Base-by-base conservation (phyloP, 2,329 filamentous ascomycete genomes). In the Talaromyces sp. region DNA sequence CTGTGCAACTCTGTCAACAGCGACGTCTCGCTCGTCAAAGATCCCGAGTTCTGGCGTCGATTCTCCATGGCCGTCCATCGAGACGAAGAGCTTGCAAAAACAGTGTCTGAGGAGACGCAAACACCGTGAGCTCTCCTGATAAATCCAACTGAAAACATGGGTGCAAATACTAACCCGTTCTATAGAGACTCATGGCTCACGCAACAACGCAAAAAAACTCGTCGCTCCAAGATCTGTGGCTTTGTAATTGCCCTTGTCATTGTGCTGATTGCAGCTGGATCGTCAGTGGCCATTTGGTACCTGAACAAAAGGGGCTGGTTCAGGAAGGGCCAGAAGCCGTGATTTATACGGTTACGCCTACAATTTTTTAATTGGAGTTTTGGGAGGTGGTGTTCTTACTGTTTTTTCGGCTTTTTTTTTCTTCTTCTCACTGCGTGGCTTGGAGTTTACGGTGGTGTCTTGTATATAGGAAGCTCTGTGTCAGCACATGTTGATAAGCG, bases 11-110 rank as follows among this genome's bases (percentile, higher is more conserved):
- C 59, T 12, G 41, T 61, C 56, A 57, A 58, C n/a, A 61, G 59
- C 41, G 59, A 61, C 32, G 57, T 62, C 52, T 58, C 61, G n/a
- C 51, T 56, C 17, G 57, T 82, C 61, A 79, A 79, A 63, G 84
- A 86, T 67, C 83, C 83, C 26, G 77, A 76, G 54, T 86, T 86
- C 73, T 86, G 83, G 84, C 79, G 79, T 59, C 81, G 83, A 66
- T 86, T 86, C 75, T 83, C 81, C 61, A 71, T 77, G 56, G 84
- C 84, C 41, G 81, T 85, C 1, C 83, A 85, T 67, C 71, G 78
- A 56, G 81, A 85, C 64, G 83, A 85, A 64, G 69, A 70, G 51
- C 63, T 65, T 10, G 50, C 62, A 5, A 31, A 57, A 24, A 63
- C 66, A 12, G 63, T 62, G 6, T 63, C 27, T 3, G 43, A 65